A percentile compares a stretch with the other conserved stretches of the same genome.
phyloP scores from a whole-genome alignment of 495 filamentous ascomycete genomes.

The Xylaria castorea region DNA sequence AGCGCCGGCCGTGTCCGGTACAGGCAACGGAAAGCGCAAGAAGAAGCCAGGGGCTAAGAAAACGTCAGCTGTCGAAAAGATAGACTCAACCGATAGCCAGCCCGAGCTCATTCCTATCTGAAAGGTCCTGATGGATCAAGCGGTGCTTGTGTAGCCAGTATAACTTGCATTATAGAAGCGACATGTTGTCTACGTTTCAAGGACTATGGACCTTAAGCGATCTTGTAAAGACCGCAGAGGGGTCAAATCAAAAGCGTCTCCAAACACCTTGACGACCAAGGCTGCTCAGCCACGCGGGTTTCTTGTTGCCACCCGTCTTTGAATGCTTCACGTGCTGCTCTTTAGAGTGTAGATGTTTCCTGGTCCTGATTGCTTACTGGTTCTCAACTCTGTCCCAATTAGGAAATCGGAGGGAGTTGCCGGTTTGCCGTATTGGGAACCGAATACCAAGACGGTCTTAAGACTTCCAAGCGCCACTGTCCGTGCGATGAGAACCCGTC shows the following conservation, averaged over 20 bases:
- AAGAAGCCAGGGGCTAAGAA: constrained; percentile 49
- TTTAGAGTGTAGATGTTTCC: not conserved
- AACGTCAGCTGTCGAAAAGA: constrained; percentile 12
- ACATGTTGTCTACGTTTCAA: constrained; percentile 1
- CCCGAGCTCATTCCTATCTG: not conserved
- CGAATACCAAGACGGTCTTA: constrained; percentile 9
- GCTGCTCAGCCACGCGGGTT: not conserved
- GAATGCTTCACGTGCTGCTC: constrained; percentile 15
- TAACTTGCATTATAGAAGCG: not conserved
- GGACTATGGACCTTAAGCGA: not conserved
- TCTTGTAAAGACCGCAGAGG: not conserved
- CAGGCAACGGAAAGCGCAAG: constrained; percentile 45
- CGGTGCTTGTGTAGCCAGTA: not conserved
- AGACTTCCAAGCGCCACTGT: not conserved
- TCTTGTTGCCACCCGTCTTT: not conserved
- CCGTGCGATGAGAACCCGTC: not conserved
- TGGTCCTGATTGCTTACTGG: not conserved
- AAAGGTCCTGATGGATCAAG: not conserved
- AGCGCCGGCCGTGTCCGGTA: constrained; percentile 54
- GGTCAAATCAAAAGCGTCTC: constrained; percentile 9
- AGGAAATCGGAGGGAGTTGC: constrained; percentile 24
- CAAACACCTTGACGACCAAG: not conserved
- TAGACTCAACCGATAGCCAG: not conserved
- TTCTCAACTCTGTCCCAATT: constrained; percentile 4
- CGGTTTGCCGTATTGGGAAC: constrained; percentile 4